Conservation (phyloP, 176 grass and related monocot species). For the Oropetium thomaeum region DNA sequence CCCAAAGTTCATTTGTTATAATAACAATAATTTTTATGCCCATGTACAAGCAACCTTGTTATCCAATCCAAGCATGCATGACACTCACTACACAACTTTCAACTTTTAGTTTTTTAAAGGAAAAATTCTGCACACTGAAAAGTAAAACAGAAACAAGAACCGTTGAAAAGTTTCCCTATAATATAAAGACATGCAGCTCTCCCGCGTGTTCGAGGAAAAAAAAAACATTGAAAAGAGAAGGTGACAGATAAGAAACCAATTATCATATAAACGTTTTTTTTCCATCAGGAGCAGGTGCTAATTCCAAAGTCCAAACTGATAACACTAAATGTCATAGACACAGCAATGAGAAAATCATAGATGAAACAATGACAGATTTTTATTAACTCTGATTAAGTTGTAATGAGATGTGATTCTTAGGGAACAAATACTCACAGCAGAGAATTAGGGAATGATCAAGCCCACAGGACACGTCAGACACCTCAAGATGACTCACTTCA, state of each 20-base stretch:
- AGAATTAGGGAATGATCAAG: slow-evolving; percentile 86
- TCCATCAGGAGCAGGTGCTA: neutral
- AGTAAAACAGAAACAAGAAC: slow-evolving; percentile 3
- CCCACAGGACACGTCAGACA: slow-evolving; percentile 85
- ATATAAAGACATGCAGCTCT: too few relatives aligned
- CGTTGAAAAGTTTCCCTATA: too few relatives aligned
- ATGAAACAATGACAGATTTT: neutral
- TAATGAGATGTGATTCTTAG: neutral
- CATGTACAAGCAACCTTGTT: neutral
- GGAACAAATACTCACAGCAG: slow-evolving; percentile 56
- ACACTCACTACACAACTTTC: neutral
- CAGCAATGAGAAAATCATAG: neutral
- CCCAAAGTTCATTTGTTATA: neutral
- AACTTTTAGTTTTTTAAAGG: neutral
- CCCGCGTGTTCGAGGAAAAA: too few relatives aligned
- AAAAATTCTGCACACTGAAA: neutral
- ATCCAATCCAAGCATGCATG: slow-evolving; percentile 9
- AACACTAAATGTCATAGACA: neutral
- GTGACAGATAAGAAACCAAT: neutral
- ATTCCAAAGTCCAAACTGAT: neutral
- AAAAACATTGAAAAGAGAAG: too few relatives aligned
- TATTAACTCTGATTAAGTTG: neutral
- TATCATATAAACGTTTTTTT: neutral
- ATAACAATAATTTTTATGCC: slow-evolving; percentile 7
- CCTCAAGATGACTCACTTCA: slow-evolving; percentile 52